Percentiles rank a stretch among this genome's conserved stretches.
phyloP scores from a whole-genome alignment of 805 yeast genomes.

The Suhomyces tanzawaensis region DNA sequence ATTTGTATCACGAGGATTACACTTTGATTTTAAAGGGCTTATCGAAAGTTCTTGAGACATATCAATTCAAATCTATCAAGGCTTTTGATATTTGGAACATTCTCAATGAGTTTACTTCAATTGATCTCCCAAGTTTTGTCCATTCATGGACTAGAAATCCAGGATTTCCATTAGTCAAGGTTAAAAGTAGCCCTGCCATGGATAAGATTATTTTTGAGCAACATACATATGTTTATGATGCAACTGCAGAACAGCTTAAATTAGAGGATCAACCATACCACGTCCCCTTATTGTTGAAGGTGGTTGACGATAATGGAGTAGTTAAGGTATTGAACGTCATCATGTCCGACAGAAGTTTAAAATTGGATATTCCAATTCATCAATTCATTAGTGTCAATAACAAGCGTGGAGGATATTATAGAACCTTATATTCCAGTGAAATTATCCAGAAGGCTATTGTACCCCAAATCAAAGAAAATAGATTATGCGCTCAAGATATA shows the following conservation, averaged over 20 bases:
- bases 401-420: constrained; percentile 19
- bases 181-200: constrained; percentile 21
- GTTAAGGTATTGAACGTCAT: constrained; percentile 34
- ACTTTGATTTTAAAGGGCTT: constrained; percentile 31
- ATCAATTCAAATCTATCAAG: constrained; percentile 40
- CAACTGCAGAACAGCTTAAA: constrained; percentile 22
- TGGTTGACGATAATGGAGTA: constrained; percentile 26
- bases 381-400: constrained; percentile 43
- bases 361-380: constrained; percentile 26
- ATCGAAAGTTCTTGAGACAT: constrained; percentile 34
- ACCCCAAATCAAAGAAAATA: constrained; percentile 10
- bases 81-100: constrained; percentile 54
- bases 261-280: constrained; percentile 61
- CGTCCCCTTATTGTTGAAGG: constrained; percentile 52
- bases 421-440: constrained; percentile 9
- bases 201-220: constrained; percentile 34
- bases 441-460: constrained; percentile 7
- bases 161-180: constrained; percentile 56
- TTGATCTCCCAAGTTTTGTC: constrained; percentile 50
- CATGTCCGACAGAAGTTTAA: constrained; percentile 41
- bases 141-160: constrained; percentile 60
- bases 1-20: constrained; percentile 17
- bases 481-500: constrained; percentile 30
- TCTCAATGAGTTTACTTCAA: constrained; percentile 28
- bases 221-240: constrained; percentile 32